Percentiles rank a stretch among this genome's conserved stretches.
Conservation (phyloP, 2,329 filamentous ascomycete genomes). For the Ophiostoma sp. region DNA sequence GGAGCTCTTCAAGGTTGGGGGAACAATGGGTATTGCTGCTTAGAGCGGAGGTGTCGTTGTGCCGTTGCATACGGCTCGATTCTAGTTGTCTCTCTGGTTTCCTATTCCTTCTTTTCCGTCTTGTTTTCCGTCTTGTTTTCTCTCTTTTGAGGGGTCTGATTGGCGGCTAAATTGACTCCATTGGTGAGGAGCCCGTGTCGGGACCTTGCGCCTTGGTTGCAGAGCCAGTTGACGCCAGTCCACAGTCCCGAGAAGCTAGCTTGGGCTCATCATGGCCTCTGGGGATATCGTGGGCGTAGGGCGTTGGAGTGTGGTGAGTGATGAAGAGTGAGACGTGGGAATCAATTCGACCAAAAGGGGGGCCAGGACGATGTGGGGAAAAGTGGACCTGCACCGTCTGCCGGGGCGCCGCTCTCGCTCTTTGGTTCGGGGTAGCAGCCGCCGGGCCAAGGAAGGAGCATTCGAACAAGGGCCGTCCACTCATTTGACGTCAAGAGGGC, state of each 20-base stretch:
- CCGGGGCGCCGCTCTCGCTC: conserved; percentile 8
- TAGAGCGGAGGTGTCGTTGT: too few relatives aligned
- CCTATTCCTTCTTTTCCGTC: not conserved
- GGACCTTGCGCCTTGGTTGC: not conserved
- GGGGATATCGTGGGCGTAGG: conserved; percentile 4
- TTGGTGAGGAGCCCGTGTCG: not conserved
- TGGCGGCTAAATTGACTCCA: conserved; percentile 21
- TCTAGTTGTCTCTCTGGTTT: not conserved
- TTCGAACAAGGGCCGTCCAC: not conserved
- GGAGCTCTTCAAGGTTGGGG: not conserved
- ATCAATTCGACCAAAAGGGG: not conserved
- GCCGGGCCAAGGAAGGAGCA: not conserved
- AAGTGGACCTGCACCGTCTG: conserved; percentile 4
- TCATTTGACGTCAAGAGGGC: not conserved
- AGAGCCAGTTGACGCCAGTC: not conserved
- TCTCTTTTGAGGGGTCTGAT: not conserved
- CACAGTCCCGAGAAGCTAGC: conserved; percentile 1
- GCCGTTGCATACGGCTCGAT: too few relatives aligned
- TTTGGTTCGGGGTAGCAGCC: conserved; percentile 9
- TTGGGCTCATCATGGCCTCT: not conserved
- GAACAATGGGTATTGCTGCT: not conserved
- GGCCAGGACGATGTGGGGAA: conserved; percentile 6
- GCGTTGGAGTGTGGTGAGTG: not conserved
- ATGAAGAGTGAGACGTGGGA: not conserved
- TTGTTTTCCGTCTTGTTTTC: not conserved